Base-by-base conservation (phyloP, 192 early-diverging fungal genomes). In the Coemansia sp. region DNA sequence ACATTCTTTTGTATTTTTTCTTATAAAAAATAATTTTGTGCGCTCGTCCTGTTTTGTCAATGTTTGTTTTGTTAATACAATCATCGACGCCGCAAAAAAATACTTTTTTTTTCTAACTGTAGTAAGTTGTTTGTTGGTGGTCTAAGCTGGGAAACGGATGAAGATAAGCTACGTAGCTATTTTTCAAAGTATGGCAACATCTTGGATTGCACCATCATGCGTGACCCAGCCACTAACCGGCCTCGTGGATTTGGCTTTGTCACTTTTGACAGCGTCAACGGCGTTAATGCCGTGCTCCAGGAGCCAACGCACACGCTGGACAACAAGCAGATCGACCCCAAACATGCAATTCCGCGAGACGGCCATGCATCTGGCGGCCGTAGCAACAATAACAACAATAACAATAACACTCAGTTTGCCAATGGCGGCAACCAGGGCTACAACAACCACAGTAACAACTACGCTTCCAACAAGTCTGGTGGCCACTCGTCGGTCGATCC, bases 181-280 rank as follows among this genome's bases (percentile, higher is more conserved):
- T 97, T 97, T 79, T 77, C 79, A 45, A 86, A 89, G 63, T 97
- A 93, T 73, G 95, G 95, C 1, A 85, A 76, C 52, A 90, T 97
- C 45, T 74, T 90, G 28, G 94, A 97, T 69, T 90, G 89, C 54
- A 89, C 89, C 6, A 72, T 97, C 38, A 93, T 96, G 92, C 85
- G 85, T 20, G 93, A 96, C 74, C 85, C 87, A n/a, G 84, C 85
- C 60, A 91, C 93, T 1, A 91, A 92, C n/a, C 86, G 91, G 52
- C 89, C 93, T 18, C 91, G 95, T 45, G 94, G 95, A 7, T 97
- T 96, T 83, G 95, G 95, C 11, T 97, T 97, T 83, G 90, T 97
- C 52, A 94, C 93, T 0, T 97, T 96, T 82, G 92, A 91, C 48
- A 85, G 85, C 36, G 84, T 87, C 33, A 65, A 85, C 34, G 87